Base-by-base conservation (phyloP, 1,284 basidiomycete genomes). In the Ustanciosporium gigantosporum region DNA sequence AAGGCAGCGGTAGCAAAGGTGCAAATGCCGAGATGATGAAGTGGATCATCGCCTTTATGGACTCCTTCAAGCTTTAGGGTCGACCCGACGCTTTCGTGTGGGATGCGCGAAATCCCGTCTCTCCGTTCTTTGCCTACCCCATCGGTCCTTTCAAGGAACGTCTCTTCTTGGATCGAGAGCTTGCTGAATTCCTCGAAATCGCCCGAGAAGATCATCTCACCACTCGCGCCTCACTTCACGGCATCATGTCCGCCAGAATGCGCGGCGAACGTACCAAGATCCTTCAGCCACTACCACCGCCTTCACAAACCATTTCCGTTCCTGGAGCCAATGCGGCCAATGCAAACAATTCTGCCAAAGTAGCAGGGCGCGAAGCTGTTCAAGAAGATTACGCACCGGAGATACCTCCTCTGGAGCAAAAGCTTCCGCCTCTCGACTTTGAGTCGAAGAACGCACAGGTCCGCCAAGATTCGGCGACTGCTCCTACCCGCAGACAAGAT, bases 161-260 rank as follows among this genome's bases (percentile, higher is more conserved):
- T 41, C 85, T 96, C 17, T 97, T 96, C 82, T 82, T 97, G 47
- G 89, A 91, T 56, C 85, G 91, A 39, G 90, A 92, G 66, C 81
- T 86, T 13, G 89, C 89, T 14, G 87, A 93, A 76, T 80, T 80
- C 27, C 81, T 91, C 61, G 88, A 94, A 74, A 86, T 88, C 49
- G 82, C 88, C 38, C 87, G 89, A 47, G 88, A 89, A 46, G 68
- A 74, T 24, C 71, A 76, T 31, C 42, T 75, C 34, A 66, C 66
- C 25, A 62, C 65, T 9, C 56, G 74, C 7, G 38, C 64, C 39
- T 53, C 70, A 16, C 47, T 77, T 36, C 70, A 74, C 34, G 71
- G 68, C 39, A 68, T 77, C 52, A 77, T 77, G 73, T 66, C 73
- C 8, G 73, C 71, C 16, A 50, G 74, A 4, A 77, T 77, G 74